Conservation (phyloP, 2,329 filamentous ascomycete genomes). For the Lasiodiplodia sp. region DNA sequence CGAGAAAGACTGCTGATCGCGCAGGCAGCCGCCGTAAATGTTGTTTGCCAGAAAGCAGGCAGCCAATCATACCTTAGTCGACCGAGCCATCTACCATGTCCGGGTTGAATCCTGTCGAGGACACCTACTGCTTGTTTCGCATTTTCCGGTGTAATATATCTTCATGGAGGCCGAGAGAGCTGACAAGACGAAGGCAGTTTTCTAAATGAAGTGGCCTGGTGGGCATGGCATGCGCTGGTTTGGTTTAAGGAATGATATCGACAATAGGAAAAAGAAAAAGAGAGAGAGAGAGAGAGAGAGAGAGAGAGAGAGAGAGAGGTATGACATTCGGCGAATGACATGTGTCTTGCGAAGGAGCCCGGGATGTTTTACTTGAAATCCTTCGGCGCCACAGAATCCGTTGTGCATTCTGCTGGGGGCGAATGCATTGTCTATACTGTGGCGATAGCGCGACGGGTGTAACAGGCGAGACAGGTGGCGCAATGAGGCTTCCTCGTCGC, state of each 20-base stretch:
- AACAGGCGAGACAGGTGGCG: no score
- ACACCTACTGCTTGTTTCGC: no score
- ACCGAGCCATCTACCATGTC: neutral
- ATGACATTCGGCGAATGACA: neutral
- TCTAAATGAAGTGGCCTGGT: no score
- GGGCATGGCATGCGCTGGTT: no score
- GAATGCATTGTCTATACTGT: no score
- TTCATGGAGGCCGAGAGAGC: no score
- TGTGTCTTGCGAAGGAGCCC: neutral
- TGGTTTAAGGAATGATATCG: neutral
- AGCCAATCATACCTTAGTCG: neutral
- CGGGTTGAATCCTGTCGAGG: neutral
- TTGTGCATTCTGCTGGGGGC: no score
- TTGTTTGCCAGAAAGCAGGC: neutral
- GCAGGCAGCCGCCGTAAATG: neutral
- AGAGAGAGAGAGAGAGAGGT: neutral
- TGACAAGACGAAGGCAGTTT: no score
- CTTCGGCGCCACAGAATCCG: no score
- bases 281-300: neutral
- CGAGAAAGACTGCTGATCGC: slow-evolving; percentile 13
- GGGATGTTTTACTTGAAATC: neutral
- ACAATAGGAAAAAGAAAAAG: neutral
- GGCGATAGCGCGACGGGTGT: no score
- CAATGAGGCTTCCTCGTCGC: no score
- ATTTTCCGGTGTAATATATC: no score